phyloP scores from a whole-genome alignment of 345 rosid species.

The Aquilaria yunnanensis region DNA sequence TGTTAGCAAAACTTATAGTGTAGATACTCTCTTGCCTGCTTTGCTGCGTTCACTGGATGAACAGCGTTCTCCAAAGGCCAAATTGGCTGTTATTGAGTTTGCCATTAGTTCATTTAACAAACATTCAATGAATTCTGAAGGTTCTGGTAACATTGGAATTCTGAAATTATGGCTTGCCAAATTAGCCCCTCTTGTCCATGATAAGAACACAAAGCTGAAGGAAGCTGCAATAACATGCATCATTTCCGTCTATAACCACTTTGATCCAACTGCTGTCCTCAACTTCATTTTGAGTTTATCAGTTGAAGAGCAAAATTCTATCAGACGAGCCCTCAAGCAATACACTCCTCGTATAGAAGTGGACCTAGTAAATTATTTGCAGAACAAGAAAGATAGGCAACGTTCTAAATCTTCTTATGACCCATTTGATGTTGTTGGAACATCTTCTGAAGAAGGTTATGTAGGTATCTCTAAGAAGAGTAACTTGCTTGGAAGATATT shows the following conservation, averaged over 20 bases:
- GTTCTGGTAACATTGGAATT: slow-evolving; percentile 77
- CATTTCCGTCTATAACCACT: slow-evolving; percentile 85
- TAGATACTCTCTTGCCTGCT: slow-evolving; percentile 89
- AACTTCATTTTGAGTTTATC: slow-evolving; percentile 91
- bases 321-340: slow-evolving; percentile 90
- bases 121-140: slow-evolving; percentile 72
- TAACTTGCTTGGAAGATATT: slow-evolving; percentile 73
- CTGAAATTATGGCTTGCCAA: slow-evolving; percentile 94
- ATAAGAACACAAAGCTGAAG: slow-evolving; percentile 90
- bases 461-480: slow-evolving; percentile 56
- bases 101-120: slow-evolving; percentile 86
- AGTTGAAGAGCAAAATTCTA: slow-evolving; percentile 92
- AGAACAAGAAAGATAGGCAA: slow-evolving; percentile 90
- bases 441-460: slow-evolving; percentile 95
- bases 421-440: slow-evolving; percentile 81
- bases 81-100: slow-evolving; percentile 95
- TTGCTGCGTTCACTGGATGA: slow-evolving; percentile 97
- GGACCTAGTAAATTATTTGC: slow-evolving; percentile 91
- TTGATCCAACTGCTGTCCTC: slow-evolving; percentile 82
- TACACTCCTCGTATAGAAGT: slow-evolving; percentile 97
- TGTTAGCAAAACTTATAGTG: slow-evolving; percentile 88
- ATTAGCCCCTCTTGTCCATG: slow-evolving; percentile 76
- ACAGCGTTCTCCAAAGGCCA: slow-evolving; percentile 97
- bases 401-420: slow-evolving; percentile 82
- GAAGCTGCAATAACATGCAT: slow-evolving; percentile 93